A percentile compares a stretch with the other conserved stretches of the same genome.
These are phyloP conservation scores for Hirsutella thompsonii DNA, from an alignment of 2,329 filamentous ascomycete genomes.

Conservation along the genomic window DNA sequence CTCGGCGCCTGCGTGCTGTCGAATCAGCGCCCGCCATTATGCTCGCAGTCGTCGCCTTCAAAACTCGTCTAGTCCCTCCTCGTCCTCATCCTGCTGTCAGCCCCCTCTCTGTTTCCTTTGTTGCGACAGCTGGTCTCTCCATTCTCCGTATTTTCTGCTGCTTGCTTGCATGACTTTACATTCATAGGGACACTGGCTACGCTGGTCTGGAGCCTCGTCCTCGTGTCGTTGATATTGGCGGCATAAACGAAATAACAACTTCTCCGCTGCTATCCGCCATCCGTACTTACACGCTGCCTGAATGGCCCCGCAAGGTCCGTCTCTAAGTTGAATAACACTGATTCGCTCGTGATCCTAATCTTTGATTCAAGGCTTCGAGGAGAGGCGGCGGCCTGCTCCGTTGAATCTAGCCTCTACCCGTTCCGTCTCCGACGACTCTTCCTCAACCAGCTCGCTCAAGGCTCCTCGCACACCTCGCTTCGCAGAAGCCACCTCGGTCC, in stretches of 20 bases:
- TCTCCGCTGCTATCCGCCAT: constrained; percentile 4
- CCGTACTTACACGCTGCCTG: constrained; percentile 6
- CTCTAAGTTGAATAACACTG: neutral
- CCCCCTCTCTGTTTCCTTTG: constrained; percentile 2
- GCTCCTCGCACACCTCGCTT: constrained; percentile 65
- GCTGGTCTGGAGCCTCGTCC: constrained; percentile 8
- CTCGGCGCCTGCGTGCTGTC: constrained; percentile 21
- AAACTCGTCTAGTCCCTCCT: constrained; percentile 35
- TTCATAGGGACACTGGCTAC: constrained; percentile 6
- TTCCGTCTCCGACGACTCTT: constrained; percentile 35
- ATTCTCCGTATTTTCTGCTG: constrained; percentile 3
- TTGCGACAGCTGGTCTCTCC: neutral
- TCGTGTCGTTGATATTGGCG: neutral
- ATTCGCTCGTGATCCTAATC: neutral
- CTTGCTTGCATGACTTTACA: constrained; percentile 12
- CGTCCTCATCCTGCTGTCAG: constrained; percentile 16
- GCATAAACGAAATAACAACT: neutral
- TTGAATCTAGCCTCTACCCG: constrained; percentile 38
- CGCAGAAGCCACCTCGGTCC: constrained; percentile 65
- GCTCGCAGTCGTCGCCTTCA: constrained; percentile 25
- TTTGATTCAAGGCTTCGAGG: constrained; percentile 23
- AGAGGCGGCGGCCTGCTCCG: constrained; percentile 43
- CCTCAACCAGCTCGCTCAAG: constrained; percentile 46
- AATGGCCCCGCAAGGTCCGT: constrained; percentile 29
- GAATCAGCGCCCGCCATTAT: constrained; percentile 16